These are phyloP conservation scores for Heimioporus punctisporus DNA, from an alignment of 1,284 basidiomycete species.

Conservation along the genomic window DNA sequence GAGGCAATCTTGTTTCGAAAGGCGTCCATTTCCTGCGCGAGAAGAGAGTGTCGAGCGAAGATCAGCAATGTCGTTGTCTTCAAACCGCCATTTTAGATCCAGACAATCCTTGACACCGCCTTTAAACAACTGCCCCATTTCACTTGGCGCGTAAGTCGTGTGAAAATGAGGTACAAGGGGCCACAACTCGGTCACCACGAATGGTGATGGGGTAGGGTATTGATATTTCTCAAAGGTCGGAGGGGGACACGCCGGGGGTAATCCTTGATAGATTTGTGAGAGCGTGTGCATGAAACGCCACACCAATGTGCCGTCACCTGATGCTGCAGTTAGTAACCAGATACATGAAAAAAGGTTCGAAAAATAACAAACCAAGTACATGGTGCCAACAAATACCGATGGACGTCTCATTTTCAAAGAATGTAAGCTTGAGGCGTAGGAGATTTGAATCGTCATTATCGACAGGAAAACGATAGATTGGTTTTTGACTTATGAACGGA, in stretches of 20 bases:
- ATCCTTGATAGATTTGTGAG: slow-evolving; percentile 27
- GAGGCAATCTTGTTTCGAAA: slow-evolving; percentile 35
- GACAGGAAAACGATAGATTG: slow-evolving; percentile 9
- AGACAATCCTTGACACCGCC: slow-evolving; percentile 8
- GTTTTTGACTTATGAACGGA: slow-evolving; percentile 13
- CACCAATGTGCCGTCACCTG: slow-evolving; percentile 32
- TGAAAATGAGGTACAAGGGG: slow-evolving; percentile 25
- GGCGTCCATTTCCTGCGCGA: slow-evolving; percentile 1
- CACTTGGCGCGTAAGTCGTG: slow-evolving; percentile 8
- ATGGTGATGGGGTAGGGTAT: slow-evolving; percentile 12
- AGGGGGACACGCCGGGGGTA: slow-evolving; percentile 1
- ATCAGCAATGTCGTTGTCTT: slow-evolving; percentile 8
- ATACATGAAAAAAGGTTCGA: neutral
- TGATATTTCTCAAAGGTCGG: slow-evolving; percentile 23
- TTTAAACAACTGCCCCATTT: slow-evolving; percentile 9
- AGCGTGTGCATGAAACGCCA: slow-evolving; percentile 32
- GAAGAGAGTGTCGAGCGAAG: slow-evolving; percentile 17
- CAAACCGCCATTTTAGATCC: slow-evolving; percentile 22
- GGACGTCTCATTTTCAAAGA: slow-evolving; percentile 22
- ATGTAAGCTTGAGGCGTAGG: slow-evolving; percentile 30
- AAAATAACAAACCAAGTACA: slow-evolving; percentile 11
- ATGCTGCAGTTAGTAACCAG: slow-evolving; percentile 2
- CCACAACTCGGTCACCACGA: slow-evolving; percentile 7
- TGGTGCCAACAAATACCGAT: slow-evolving; percentile 40
- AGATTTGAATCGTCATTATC: slow-evolving; percentile 23